Evolutionary conservation across 768 basidiomycete species (phyloP).

Genomic region (Scleroderma bovista): DNA sequence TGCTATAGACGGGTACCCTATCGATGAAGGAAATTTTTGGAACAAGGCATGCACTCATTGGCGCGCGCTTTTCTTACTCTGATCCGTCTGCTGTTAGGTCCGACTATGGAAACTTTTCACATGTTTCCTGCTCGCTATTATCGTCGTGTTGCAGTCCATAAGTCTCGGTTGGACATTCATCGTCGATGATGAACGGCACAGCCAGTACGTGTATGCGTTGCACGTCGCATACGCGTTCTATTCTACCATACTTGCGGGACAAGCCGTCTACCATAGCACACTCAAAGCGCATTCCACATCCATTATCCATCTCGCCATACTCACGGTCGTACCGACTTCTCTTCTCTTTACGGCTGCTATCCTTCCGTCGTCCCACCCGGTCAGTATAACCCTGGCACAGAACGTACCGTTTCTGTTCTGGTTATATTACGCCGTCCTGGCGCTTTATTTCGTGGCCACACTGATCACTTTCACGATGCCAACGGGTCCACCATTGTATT

Average conservation of each 20-base stretch:
- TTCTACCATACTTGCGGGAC: slow-evolving; percentile 43
- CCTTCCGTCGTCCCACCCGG: slow-evolving; percentile 43
- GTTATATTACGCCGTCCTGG: slow-evolving; percentile 51
- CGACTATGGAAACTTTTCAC: slow-evolving; percentile 52
- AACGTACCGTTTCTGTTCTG: slow-evolving; percentile 18
- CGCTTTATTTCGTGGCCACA: slow-evolving; percentile 43
- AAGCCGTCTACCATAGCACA: slow-evolving; percentile 45
- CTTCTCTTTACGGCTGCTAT: slow-evolving; percentile 47
- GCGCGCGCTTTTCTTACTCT: neutral
- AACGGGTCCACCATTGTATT: slow-evolving; percentile 70
- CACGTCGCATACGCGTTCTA: slow-evolving; percentile 57
- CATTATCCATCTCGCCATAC: slow-evolving; percentile 54
- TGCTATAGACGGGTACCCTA: slow-evolving; percentile 57
- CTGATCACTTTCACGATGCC: slow-evolving; percentile 49
- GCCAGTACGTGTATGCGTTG: slow-evolving; percentile 37
- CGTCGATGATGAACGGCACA: slow-evolving; percentile 18
- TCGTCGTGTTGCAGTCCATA: slow-evolving; percentile 47
- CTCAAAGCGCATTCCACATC: slow-evolving; percentile 38
- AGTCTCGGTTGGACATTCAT: slow-evolving; percentile 46
- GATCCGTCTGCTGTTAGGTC: slow-evolving; percentile 36
- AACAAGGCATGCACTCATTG: slow-evolving; percentile 33
- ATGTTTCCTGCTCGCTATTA: slow-evolving; percentile 37
- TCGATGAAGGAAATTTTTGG: slow-evolving; percentile 60
- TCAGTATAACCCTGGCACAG: slow-evolving; percentile 24
- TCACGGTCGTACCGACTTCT: slow-evolving; percentile 45